Evolutionary conservation across 257 asterid species (phyloP).

Genomic region (Solanum etuberosum): DNA sequence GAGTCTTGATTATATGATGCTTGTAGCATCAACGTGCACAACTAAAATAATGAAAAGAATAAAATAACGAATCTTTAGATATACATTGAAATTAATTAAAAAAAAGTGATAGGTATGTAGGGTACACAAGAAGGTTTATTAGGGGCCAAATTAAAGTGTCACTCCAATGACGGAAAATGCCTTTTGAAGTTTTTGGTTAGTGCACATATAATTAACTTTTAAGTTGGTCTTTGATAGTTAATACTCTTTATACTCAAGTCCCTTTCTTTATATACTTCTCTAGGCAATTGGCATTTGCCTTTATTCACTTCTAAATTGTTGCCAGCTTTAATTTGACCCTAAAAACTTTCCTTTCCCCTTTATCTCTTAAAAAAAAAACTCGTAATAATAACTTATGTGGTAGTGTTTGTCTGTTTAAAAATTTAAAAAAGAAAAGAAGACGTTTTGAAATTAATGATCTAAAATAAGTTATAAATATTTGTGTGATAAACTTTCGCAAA

Average conservation of each 20-base stretch:
- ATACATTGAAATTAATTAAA: not conserved
- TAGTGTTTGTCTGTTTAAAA: not conserved
- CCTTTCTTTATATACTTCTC: not conserved
- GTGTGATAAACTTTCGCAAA: not conserved
- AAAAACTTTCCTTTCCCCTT: not conserved
- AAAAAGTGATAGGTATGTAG: not conserved
- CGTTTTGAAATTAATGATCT: too few species aligned
- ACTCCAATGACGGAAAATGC: constrained; percentile 1
- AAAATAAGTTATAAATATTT: not conserved
- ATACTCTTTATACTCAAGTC: not conserved
- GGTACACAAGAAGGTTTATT: not conserved
- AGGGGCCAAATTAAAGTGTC: not conserved
- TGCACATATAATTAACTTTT: not conserved
- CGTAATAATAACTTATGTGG: not conserved
- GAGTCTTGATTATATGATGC: not conserved
- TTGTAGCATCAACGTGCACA: constrained; percentile 8
- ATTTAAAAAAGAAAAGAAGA: not conserved
- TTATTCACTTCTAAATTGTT: not conserved
- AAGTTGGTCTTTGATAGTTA: not conserved
- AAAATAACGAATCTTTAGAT: constrained; percentile 1
- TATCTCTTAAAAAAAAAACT: not conserved
- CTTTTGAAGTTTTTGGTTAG: constrained; percentile 5
- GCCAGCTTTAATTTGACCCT: not conserved
- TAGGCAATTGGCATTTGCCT: not conserved
- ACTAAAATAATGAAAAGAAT: not conserved